These are phyloP conservation scores for Cardamine chenopodiifolia DNA, from an alignment of 345 rosid species.

Conservation along the genomic window DNA sequence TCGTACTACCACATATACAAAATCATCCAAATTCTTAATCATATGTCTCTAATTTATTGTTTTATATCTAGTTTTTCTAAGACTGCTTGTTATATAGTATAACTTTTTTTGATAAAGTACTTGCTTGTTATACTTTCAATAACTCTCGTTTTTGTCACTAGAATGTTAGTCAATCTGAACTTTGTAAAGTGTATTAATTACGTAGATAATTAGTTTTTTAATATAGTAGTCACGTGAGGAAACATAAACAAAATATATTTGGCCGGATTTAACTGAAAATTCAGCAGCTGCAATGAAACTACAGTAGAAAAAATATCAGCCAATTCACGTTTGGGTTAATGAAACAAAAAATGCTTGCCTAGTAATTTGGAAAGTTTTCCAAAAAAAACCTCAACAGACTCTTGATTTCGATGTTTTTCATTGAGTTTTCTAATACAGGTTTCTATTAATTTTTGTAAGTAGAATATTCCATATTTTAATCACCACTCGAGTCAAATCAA, in stretches of 20 bases:
- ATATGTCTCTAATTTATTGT: neutral
- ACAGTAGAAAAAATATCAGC: too few species aligned
- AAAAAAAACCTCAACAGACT: neutral
- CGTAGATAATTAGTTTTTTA: too few species aligned
- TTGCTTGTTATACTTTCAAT: too few species aligned
- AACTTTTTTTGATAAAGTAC: too few species aligned
- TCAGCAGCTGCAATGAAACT: too few species aligned
- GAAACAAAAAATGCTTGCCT: too few species aligned
- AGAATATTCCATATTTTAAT: neutral
- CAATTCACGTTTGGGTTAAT: too few species aligned
- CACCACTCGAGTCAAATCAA: conserved; percentile 4
- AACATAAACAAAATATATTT: too few species aligned
- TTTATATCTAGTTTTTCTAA: neutral
- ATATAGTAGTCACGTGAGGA: too few species aligned
- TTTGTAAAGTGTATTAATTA: too few species aligned
- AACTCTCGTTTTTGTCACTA: neutral
- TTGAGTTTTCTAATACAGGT: neutral
- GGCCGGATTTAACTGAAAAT: too few species aligned
- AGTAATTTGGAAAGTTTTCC: neutral
- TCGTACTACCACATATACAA: neutral
- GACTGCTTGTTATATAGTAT: neutral
- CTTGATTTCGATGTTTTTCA: neutral
- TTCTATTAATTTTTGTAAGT: neutral
- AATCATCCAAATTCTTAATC: conserved; percentile 17
- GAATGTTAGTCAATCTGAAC: too few species aligned